Evolutionary conservation across 371 early-diverging fungal species (phyloP), one percentile per base, ranked within the genome.

Genomic region (Saksenaea oblongispora): DNA sequence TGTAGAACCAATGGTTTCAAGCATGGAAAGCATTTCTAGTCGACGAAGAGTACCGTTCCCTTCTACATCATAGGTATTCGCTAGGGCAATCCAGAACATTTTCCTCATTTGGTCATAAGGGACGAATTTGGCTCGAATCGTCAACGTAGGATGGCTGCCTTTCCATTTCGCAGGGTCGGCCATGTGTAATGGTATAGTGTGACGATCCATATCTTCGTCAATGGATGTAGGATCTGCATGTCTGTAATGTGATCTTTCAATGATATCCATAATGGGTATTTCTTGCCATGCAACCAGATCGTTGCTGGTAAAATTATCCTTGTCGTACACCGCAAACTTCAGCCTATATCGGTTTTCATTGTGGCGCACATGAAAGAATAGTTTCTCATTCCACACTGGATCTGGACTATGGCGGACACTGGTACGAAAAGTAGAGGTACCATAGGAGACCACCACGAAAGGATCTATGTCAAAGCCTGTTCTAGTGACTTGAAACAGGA

Each of bases 381-480:
- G 69, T 41, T 84, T 85, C 65, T 88, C 89, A 18, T 88, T 84
- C 92, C 92, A 92, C 3, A 72, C 79, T 1, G 91, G 91, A 54
- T 87, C 85, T 37, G 86, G 67, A 56, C 76, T 83, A 65, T 90
- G 90, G 4, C 84, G 81, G 47, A 89, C 83, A 5, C 86, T 78
- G 15, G 91, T 91, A 44, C 87, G 75, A 71, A 90, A 93, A 0
- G 90, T 91, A 28, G 85, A 83, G 14, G 84, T 80, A 11, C 89
- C 88, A 63, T 88, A 89, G 3, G 85, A 84, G n/a, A 87, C 79
- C 42, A 92, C 84, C 1, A 91, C 92, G 80, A 93, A 95, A 0
- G 95, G 92, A 69, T 95, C 93, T 86, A 91, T 92, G 64, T 93
- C 90, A 69, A 89, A 91, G 0, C 86, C 79, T 3, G 86, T 85